Base-by-base conservation (phyloP, 1,284 basidiomycete species). In the Malassezia sympodialis region DNA sequence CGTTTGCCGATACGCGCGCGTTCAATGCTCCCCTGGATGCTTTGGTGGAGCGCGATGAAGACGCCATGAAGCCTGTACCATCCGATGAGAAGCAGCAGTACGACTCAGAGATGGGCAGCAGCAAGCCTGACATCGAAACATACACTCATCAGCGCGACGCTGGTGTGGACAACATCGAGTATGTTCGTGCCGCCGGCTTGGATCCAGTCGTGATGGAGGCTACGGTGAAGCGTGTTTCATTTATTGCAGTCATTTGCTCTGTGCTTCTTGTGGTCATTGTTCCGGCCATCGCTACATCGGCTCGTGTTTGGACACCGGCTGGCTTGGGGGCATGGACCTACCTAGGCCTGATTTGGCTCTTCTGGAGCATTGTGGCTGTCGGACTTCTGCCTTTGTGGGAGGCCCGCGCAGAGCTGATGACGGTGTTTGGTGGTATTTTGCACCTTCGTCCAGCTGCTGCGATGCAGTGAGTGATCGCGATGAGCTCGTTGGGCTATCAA, bases 321-420 rank as follows among this genome's bases (percentile, higher is more conserved):
- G 71, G 71, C 8, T 47, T 73, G n/a, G 62, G 60, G 0, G 71
- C 66, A 1, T 73, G 69, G 62, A 59, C 68, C 26, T 64, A 63
- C 55, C 49, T 75, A 51, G 86, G 86, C 1, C 84, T 93, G 62
- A 77, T 84, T 34, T 90, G 88, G 88, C 80, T 86, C 10, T 87
- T 90, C 72, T 79, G 80, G 58, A 80, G 84, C 2, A 15, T 79
- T 4, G 23, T 62, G 4, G 79, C 82, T 15, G 86, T 90, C 24
- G 86, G 90, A 11, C 44, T 90, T n/a, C 86, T 86, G 68, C 89
- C 89, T 17, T 75, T 90, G 3, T 90, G 80, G 76, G 90, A 94
- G 78, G 88, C 86, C 58, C 78, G 87, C 11, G 37, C 45, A 7
- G 52, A 53, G 24, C 17, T 31, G 19, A 32, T 32, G 28, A 32